A percentile compares a stretch with the other conserved stretches of the same genome.
Evolutionary conservation across 345 rosid genomes (phyloP).

Genomic region (Toxicodendron radicans): DNA sequence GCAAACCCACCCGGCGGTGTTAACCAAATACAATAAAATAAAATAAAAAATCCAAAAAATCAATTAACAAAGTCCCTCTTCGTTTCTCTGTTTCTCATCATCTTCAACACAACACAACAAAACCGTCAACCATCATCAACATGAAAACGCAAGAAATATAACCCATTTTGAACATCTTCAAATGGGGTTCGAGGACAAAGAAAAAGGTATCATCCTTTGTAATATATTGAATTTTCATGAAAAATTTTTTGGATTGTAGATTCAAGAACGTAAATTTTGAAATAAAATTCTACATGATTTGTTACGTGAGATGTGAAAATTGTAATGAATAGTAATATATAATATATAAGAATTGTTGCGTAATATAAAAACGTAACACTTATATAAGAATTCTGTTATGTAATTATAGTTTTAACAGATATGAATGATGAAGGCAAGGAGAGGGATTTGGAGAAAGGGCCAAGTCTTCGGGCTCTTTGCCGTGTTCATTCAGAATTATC

Average conservation of each 20-base stretch:
- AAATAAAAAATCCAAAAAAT: background rate
- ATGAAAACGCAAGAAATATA: background rate
- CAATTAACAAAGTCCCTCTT: background rate
- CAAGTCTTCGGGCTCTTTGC: conserved; percentile 16
- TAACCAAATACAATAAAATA: background rate
- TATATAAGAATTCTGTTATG: no score
- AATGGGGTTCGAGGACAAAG: background rate
- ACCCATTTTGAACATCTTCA: background rate
- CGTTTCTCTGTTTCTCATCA: background rate
- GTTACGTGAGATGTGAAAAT: background rate
- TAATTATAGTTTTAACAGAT: background rate
- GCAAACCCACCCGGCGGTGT: background rate
- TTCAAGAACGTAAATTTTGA: no score
- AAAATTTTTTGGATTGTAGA: background rate
- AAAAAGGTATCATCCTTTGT: background rate
- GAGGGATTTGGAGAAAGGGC: conserved; percentile 44
- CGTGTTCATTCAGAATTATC: conserved; percentile 21
- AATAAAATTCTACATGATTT: background rate
- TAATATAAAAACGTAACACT: no score
- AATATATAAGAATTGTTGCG: no score
- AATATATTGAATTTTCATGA: background rate
- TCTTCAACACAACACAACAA: background rate
- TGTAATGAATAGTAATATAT: background rate
- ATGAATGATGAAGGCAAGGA: conserved; percentile 20
- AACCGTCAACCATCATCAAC: no score